phyloP scores from a whole-genome alignment of 768 basidiomycete genomes.

The Pisolithus microcarpus region DNA sequence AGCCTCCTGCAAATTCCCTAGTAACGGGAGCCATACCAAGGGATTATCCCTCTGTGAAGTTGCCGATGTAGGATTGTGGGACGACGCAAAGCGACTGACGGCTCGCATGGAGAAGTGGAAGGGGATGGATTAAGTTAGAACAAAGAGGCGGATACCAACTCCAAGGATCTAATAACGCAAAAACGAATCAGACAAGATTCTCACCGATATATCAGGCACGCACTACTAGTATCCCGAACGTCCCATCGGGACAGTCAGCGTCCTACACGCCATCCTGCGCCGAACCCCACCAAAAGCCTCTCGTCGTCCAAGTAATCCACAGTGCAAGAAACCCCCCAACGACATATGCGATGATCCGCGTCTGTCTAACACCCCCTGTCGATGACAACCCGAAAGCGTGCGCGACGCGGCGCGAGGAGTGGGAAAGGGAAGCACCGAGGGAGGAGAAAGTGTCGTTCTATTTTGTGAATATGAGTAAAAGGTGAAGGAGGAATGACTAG shows the following conservation, averaged over 20 bases:
- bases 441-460: slow-evolving; percentile 63
- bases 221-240: no score
- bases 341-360: slow-evolving; percentile 57
- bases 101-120: no score
- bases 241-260: background rate
- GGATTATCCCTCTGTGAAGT: no score
- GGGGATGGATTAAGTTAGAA: no score
- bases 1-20: no score
- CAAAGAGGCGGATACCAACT: no score
- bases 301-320: slow-evolving; percentile 49
- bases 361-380: slow-evolving; percentile 59
- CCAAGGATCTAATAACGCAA: no score
- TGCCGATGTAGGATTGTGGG: no score
- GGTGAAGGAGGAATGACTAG: background rate
- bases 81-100: no score
- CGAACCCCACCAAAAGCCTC: slow-evolving; percentile 39
- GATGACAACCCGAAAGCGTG: slow-evolving; percentile 65
- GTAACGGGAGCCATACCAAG: no score
- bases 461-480: background rate
- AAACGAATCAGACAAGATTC: no score
- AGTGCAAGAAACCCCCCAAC: slow-evolving; percentile 48
- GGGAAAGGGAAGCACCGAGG: slow-evolving; percentile 54
- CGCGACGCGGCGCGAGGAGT: slow-evolving; percentile 62
- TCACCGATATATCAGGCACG: no score
- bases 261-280: slow-evolving; percentile 10